Percentiles rank a stretch among this genome's conserved stretches.
Evolutionary conservation across 768 basidiomycete genomes (phyloP).

Genomic region (Hericium alpestre): DNA sequence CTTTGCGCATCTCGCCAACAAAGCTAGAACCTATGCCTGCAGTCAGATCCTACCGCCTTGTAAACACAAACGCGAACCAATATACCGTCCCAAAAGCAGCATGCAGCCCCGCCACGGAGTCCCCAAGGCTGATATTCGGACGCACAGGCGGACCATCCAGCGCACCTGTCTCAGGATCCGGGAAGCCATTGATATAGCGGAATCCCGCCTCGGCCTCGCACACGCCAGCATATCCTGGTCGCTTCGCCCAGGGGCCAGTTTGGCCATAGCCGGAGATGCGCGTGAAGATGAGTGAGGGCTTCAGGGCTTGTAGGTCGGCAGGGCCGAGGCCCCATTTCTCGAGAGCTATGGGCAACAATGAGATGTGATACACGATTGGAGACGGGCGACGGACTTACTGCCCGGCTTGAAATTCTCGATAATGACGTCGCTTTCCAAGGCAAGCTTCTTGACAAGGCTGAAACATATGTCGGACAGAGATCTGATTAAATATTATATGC

Average conservation of each 20-base stretch:
- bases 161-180: constrained; percentile 40
- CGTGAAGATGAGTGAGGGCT: constrained; percentile 83
- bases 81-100: constrained; percentile 64
- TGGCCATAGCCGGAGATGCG: constrained; percentile 74
- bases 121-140: constrained; percentile 65
- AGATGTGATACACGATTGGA: neutral
- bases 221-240: constrained; percentile 64
- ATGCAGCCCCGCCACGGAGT: constrained; percentile 61
- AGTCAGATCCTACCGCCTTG: neutral
- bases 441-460: constrained; percentile 52
- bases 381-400: constrained; percentile 31
- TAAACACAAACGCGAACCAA: neutral
- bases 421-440: constrained; percentile 54
- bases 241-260: constrained; percentile 61
- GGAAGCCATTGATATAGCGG: constrained; percentile 60
- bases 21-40: constrained; percentile 42
- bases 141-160: constrained; percentile 54
- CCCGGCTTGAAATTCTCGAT: constrained; percentile 70
- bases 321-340: constrained; percentile 64
- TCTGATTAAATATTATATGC: neutral
- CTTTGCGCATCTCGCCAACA: constrained; percentile 36
- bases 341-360: constrained; percentile 32
- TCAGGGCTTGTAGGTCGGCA: constrained; percentile 50
- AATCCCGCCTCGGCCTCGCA: constrained; percentile 72
- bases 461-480: neutral